Conservation (phyloP, 1,139 yeast species). For the Yamadazyma dushanensis region DNA sequence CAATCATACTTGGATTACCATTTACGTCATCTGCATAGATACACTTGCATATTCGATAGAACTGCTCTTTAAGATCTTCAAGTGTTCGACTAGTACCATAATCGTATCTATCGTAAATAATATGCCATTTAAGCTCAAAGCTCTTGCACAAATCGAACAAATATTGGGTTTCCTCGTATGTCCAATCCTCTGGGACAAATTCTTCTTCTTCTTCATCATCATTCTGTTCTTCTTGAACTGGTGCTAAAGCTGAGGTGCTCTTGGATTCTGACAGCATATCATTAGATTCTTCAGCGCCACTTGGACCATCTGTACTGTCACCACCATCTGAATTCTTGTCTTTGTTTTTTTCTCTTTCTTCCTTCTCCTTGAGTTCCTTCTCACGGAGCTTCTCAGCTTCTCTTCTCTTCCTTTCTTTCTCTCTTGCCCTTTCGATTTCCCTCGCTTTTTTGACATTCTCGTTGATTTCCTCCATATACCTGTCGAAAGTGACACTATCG, state of each 20-base stretch:
- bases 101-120: constrained; percentile 73
- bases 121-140: constrained; percentile 87
- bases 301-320: constrained; percentile 6
- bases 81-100: constrained; percentile 38
- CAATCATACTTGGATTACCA: constrained; percentile 47
- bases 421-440: constrained; percentile 17
- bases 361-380: constrained; percentile 11
- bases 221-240: constrained; percentile 1
- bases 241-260: not conserved
- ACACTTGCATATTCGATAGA: constrained; percentile 52
- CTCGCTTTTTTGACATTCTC: constrained; percentile 19
- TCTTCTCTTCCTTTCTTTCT: constrained; percentile 15
- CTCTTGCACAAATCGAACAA: constrained; percentile 69
- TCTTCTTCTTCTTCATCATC: constrained; percentile 8
- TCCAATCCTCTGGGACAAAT: constrained; percentile 46
- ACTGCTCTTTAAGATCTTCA: constrained; percentile 84
- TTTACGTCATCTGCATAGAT: constrained; percentile 47
- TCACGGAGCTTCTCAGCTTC: constrained; percentile 14
- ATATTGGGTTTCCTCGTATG: constrained; percentile 72
- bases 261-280: not conserved
- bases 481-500: constrained; percentile 61
- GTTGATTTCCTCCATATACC: constrained; percentile 41
- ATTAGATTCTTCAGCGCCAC: not conserved
- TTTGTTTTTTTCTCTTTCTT: constrained; percentile 7
- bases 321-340: constrained; percentile 5